phyloP scores from a whole-genome alignment of 164 flowering plant genomes.

The Annona squamosa region DNA sequence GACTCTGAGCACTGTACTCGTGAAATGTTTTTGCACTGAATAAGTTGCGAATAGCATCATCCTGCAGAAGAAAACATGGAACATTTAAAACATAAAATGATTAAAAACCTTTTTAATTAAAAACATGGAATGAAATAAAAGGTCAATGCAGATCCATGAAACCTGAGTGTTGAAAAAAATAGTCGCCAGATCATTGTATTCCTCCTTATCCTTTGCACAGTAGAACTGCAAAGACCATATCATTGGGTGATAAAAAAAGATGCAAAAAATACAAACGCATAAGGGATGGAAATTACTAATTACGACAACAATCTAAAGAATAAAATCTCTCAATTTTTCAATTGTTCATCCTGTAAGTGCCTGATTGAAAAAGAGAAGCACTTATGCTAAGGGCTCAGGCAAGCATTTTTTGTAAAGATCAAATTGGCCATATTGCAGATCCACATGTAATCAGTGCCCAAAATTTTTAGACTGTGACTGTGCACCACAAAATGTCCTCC shows the following conservation, averaged over 20 bases:
- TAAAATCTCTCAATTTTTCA: no score
- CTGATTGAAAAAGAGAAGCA: not conserved
- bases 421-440: not conserved
- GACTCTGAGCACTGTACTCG: conserved; percentile 88
- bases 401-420: not conserved
- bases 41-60: conserved; percentile 95
- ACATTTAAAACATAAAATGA: conserved; percentile 5
- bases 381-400: not conserved
- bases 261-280: not conserved
- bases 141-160: conserved; percentile 3
- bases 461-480: not conserved
- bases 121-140: conserved; percentile 3
- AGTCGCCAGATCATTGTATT: conserved; percentile 97
- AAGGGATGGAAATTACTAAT: not conserved
- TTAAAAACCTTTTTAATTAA: not conserved
- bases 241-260: not conserved
- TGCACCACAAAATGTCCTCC: not conserved
- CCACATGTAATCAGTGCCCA: not conserved
- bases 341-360: not conserved
- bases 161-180: conserved; percentile 99
- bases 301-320: not conserved
- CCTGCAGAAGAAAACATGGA: conserved; percentile 43
- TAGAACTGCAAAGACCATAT: conserved; percentile 53
- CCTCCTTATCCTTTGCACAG: conserved; percentile 71
- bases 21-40: conserved; percentile 97